These are phyloP conservation scores for Xerocomellus chrysenteron DNA, from an alignment of 768 basidiomycete species.

Conservation along the genomic window DNA sequence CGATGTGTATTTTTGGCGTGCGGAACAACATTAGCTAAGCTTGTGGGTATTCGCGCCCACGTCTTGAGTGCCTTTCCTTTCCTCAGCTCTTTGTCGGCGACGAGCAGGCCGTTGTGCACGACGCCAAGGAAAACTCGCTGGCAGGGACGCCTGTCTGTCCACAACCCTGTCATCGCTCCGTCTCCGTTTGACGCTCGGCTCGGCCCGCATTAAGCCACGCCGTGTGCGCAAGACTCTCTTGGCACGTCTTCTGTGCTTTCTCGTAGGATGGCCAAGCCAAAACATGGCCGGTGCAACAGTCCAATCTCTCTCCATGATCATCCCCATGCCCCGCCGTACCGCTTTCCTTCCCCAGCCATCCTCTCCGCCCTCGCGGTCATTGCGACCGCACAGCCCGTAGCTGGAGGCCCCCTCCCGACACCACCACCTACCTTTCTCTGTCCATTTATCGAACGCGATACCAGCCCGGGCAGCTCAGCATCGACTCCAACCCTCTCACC, in stretches of 20 bases:
- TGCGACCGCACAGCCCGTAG: constrained; percentile 46
- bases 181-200: constrained; percentile 5
- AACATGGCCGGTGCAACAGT: constrained; percentile 33
- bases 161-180: neutral
- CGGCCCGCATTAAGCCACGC: constrained; percentile 32
- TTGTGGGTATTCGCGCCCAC: constrained; percentile 11
- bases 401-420: constrained; percentile 43
- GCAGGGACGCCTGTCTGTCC: neutral
- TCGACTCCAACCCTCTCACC: constrained; percentile 9
- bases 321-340: neutral
- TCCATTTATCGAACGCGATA: constrained; percentile 41
- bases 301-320: neutral
- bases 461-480: constrained; percentile 9
- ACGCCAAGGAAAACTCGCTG: neutral
- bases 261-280: constrained; percentile 56
- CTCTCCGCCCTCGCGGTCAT: constrained; percentile 59
- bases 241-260: constrained; percentile 37
- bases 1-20: constrained; percentile 18
- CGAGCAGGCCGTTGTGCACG: constrained; percentile 4
- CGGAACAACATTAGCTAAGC: constrained; percentile 26
- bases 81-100: constrained; percentile 3
- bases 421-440: constrained; percentile 53
- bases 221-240: constrained; percentile 34
- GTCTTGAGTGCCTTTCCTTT: neutral
- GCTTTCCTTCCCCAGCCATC: constrained; percentile 48